A percentile compares a stretch with the other conserved stretches of the same genome.
phyloP scores from a whole-genome alignment of 768 basidiomycete species.

The Suillus americanus region DNA sequence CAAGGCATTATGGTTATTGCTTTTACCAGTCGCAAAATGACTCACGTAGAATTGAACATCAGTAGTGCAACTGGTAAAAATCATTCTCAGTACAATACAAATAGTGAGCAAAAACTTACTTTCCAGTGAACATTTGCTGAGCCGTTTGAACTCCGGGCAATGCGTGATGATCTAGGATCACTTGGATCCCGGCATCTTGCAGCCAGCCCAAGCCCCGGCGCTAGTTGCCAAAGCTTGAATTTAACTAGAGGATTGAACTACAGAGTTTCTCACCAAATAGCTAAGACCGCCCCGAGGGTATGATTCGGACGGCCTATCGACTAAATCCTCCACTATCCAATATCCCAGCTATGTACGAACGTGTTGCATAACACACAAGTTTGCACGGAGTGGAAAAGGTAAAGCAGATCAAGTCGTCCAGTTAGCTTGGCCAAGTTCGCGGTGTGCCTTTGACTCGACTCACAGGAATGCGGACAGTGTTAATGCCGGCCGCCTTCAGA shows the following conservation, averaged over 20 bases:
- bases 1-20: slow-evolving; percentile 7
- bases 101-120: slow-evolving; percentile 35
- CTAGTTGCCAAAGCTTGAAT: slow-evolving; percentile 33
- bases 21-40: background rate
- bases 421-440: background rate
- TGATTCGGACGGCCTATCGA: slow-evolving; percentile 57
- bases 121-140: slow-evolving; percentile 67
- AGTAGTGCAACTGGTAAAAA: slow-evolving; percentile 52
- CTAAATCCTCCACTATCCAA: slow-evolving; percentile 77
- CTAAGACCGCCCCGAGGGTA: slow-evolving; percentile 70
- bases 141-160: slow-evolving; percentile 67
- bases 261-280: slow-evolving; percentile 50
- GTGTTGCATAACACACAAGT: background rate
- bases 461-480: slow-evolving; percentile 77
- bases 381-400: background rate
- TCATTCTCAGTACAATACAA: slow-evolving; percentile 5
- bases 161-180: slow-evolving; percentile 70
- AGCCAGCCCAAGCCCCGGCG: slow-evolving; percentile 62
- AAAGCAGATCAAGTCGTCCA: background rate
- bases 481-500: slow-evolving; percentile 58
- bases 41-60: slow-evolving; percentile 75
- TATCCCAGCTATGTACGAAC: slow-evolving; percentile 61
- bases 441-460: slow-evolving; percentile 17
- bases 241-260: background rate
- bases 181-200: slow-evolving; percentile 59